Conservation (phyloP, 2,329 filamentous ascomycete genomes). For the Beauveria sp. region DNA sequence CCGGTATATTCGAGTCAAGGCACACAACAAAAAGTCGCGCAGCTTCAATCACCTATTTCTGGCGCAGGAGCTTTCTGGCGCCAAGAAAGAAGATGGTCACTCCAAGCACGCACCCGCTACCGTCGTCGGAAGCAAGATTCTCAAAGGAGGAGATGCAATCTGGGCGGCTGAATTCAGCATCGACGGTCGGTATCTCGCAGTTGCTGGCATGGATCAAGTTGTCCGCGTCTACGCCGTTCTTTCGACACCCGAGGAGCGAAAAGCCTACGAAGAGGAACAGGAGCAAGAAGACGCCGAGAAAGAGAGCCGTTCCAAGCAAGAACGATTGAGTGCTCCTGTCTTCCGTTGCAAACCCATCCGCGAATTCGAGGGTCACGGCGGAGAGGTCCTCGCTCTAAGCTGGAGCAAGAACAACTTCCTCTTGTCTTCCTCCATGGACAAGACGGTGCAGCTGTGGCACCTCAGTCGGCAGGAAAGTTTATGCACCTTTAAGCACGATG, state of each 20-base stretch:
- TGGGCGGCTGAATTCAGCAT: slow-evolving; percentile 93
- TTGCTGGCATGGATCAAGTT: slow-evolving; percentile 81
- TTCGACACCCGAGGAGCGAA: slow-evolving; percentile 70
- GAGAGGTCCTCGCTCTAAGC: slow-evolving; percentile 81
- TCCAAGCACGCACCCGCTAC: slow-evolving; percentile 26
- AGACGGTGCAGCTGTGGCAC: slow-evolving; percentile 93
- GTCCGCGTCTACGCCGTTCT: slow-evolving; percentile 88
- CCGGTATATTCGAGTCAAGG: slow-evolving; percentile 78
- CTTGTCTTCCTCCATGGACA: slow-evolving; percentile 94
- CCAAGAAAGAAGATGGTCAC: slow-evolving; percentile 29
- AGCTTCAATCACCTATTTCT: slow-evolving; percentile 86
- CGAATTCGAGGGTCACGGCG: slow-evolving; percentile 76
- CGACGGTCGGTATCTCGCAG: slow-evolving; percentile 84
- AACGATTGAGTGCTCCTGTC: slow-evolving; percentile 78
- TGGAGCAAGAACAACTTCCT: slow-evolving; percentile 99
- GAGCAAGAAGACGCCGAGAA: slow-evolving; percentile 27
- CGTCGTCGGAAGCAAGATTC: slow-evolving; percentile 32
- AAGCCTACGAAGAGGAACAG: slow-evolving; percentile 64
- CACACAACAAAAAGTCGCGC: slow-evolving; percentile 70
- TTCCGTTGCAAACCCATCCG: slow-evolving; percentile 72
- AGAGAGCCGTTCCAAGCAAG: slow-evolving; percentile 29
- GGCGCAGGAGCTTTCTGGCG: slow-evolving; percentile 77
- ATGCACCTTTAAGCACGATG: slow-evolving; percentile 88
- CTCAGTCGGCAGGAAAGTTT: slow-evolving; percentile 76
- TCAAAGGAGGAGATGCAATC: slow-evolving; percentile 56